Evolutionary conservation across 768 basidiomycete genomes (phyloP), one percentile per base, ranked within the genome.

Genomic region (Rhodotorula sphaerocarpa): DNA sequence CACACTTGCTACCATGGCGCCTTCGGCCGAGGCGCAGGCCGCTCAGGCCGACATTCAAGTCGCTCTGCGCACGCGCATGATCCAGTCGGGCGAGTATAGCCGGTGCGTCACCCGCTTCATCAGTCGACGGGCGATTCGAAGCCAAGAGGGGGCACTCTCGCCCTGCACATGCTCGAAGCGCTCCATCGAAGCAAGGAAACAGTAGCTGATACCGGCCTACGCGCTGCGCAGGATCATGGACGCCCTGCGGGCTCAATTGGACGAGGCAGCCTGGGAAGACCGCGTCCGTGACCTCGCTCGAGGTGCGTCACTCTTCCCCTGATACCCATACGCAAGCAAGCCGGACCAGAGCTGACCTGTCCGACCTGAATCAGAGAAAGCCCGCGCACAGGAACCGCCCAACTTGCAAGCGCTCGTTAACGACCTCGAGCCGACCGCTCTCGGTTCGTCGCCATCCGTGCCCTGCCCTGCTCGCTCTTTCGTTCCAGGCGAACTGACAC

Each of bases 341-440:
- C 16, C n/a, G 27, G 16, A 28, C 46, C 18, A 7, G 6, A 10
- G 7, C 25, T 46, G n/a, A 9, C 20, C 25, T 23, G 25, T 7
- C n/a, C 28, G 14, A 15, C 31, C 28, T 51, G 18, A 23, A 33
- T n/a, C 84, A 45, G 85, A 92, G 67, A 88, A 88, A 39, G 83
- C 93, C 75, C 91, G 90, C 66, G 91, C 91, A 78, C 90, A 95
- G 68, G 90, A 95, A 76, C 91, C 90, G 11, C 91, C 95, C 73
- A 73, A 92, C 72, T 82, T 97, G 68, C 91, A 93, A 71, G 89
- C 88, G 50, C 84, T 86, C 36, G 90, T 92, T 51, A 80, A 84
- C 67, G 91, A 91, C 79, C 86, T 90, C 64, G 79, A 84, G 51
- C 90, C 95, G 72, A 82, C 84, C 61, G 86, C 86, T 7, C 45